Conservation (phyloP, 768 basidiomycete genomes). For the Mycena haematopus region DNA sequence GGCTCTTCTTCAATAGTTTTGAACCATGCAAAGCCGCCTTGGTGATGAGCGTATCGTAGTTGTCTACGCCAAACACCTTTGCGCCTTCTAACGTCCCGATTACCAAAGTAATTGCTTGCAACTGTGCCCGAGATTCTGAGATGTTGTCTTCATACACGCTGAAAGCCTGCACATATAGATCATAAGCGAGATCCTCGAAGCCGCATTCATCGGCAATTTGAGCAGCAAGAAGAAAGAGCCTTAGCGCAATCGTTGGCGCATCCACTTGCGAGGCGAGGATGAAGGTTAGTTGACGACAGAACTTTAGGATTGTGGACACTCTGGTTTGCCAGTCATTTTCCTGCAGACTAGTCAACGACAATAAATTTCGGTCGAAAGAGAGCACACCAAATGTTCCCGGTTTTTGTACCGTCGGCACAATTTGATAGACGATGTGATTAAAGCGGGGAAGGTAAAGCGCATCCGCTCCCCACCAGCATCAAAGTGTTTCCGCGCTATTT, state of each 20-base stretch:
- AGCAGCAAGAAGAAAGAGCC: slow-evolving; percentile 93
- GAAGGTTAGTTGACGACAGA: slow-evolving; percentile 90
- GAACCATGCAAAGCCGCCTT: slow-evolving; percentile 98
- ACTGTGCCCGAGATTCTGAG: slow-evolving; percentile 92
- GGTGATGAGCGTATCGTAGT: slow-evolving; percentile 97
- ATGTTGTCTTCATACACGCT: slow-evolving; percentile 98
- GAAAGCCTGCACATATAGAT: slow-evolving; percentile 97
- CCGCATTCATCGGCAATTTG: slow-evolving; percentile 95
- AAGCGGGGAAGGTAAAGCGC: slow-evolving; percentile 95
- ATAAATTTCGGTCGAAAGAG: slow-evolving; percentile 9
- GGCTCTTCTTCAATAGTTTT: slow-evolving; percentile 96
- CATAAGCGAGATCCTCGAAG: slow-evolving; percentile 95
- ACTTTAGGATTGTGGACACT: slow-evolving; percentile 90
- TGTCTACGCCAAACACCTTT: slow-evolving; percentile 91
- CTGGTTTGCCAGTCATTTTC: slow-evolving; percentile 88
- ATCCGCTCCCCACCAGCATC: slow-evolving; percentile 93
- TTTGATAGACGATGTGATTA: slow-evolving; percentile 93
- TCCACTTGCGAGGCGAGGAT: slow-evolving; percentile 94
- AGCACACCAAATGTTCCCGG: slow-evolving; percentile 69
- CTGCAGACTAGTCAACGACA: slow-evolving; percentile 41
- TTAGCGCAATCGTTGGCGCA: slow-evolving; percentile 88
- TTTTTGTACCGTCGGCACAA: slow-evolving; percentile 91
- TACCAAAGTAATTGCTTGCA: slow-evolving; percentile 96
- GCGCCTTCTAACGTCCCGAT: slow-evolving; percentile 90
- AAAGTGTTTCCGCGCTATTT: slow-evolving; percentile 90